Conservation (phyloP, 139 green algal genomes). For the Chlamydomonas incerta region DNA sequence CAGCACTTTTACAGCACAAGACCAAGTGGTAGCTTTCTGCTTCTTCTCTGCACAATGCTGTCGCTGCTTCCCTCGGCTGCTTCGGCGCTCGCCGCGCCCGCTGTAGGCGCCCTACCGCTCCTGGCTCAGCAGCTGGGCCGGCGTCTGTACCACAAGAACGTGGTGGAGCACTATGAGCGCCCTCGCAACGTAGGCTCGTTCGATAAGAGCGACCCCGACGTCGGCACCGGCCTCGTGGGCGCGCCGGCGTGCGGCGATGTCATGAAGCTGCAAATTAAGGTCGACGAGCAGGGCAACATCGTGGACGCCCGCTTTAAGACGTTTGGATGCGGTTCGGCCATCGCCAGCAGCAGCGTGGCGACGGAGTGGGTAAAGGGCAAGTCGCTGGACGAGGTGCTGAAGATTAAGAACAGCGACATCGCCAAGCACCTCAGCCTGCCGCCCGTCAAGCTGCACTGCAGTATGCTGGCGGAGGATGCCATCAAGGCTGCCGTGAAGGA, state of each 20-base stretch:
- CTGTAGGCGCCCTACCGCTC: background rate
- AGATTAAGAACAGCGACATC: constrained; percentile 96
- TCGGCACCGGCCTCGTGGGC: constrained; percentile 91
- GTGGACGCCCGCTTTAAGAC: constrained; percentile 99
- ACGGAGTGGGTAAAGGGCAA: constrained; percentile 97
- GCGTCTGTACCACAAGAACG: constrained; percentile 87
- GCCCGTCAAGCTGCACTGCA: constrained; percentile 99
- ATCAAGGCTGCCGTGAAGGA: constrained; percentile 97
- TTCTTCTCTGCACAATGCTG: background rate
- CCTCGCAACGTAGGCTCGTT: constrained; percentile 98
- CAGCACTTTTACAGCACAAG: background rate
- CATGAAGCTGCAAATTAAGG: constrained; percentile 99
- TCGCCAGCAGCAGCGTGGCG: constrained; percentile 94
- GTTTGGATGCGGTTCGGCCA: constrained; percentile 98
- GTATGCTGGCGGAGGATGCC: constrained; percentile 96
- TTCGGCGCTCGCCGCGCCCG: background rate
- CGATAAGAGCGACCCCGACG: constrained; percentile 92
- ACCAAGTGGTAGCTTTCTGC: background rate
- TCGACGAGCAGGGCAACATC: constrained; percentile 93
- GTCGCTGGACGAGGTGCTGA: constrained; percentile 86
- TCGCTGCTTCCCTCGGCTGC: background rate
- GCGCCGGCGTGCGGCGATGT: constrained; percentile 98
- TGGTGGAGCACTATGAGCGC: constrained; percentile 98
- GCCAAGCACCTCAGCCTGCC: constrained; percentile 97
- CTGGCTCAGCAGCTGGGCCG: constrained; percentile 1